These are phyloP conservation scores for Wakefieldia striispora DNA, from an alignment of 768 basidiomycete genomes.

Conservation along the genomic window DNA sequence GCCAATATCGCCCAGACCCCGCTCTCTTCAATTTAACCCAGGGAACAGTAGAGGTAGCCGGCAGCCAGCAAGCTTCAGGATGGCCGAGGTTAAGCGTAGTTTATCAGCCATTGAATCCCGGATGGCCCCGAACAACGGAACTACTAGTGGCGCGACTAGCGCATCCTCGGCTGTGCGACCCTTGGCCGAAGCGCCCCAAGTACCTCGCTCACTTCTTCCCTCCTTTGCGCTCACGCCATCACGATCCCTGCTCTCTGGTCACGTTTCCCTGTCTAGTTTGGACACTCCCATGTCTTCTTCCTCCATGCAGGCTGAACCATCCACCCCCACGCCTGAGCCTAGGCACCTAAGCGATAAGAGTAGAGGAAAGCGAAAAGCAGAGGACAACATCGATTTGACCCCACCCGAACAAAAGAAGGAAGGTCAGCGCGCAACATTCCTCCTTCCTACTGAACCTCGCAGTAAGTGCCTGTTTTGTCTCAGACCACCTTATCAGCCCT, in stretches of 20 bases:
- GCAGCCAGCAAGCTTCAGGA: conserved; percentile 4
- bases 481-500: conserved; percentile 21
- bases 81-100: conserved; percentile 27
- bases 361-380: conserved; percentile 71
- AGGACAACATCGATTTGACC: conserved; percentile 67
- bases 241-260: conserved; percentile 14
- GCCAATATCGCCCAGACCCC: conserved; percentile 9
- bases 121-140: conserved; percentile 9
- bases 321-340: conserved; percentile 33
- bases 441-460: conserved; percentile 51
- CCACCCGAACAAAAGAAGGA: conserved; percentile 61
- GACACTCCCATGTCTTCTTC: conserved; percentile 10
- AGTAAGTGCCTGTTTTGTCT: conserved; percentile 43
- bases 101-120: conserved; percentile 24
- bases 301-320: conserved; percentile 23
- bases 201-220: conserved; percentile 8
- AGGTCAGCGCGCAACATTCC: conserved; percentile 57
- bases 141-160: conserved; percentile 14
- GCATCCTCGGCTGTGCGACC: conserved; percentile 16
- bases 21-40: conserved; percentile 23
- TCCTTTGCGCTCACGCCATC: conserved; percentile 21
- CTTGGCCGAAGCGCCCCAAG: conserved; percentile 7
- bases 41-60: conserved; percentile 14
- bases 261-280: conserved; percentile 1
- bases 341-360: conserved; percentile 34